Evolutionary conservation across 495 filamentous ascomycete species (phyloP), one percentile per base, ranked within the genome.

Genomic region (Podospora pseudocomata): DNA sequence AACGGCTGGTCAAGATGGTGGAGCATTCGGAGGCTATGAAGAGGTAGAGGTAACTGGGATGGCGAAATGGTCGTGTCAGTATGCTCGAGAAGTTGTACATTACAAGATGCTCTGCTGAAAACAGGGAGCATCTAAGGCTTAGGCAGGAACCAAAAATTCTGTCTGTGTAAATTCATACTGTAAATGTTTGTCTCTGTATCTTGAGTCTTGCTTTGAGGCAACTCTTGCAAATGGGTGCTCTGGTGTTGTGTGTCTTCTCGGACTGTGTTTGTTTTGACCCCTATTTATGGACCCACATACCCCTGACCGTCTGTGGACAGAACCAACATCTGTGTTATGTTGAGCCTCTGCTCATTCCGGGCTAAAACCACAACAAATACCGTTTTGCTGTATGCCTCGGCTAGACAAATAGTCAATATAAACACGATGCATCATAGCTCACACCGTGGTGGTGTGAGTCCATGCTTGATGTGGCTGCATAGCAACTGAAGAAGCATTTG

Each of bases 1-100:
- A 67, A 66, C 26, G 65, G 9, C 20, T 71, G 60, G 5, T 72
- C 4, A 34, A 65, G 30, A 7, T 15, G n/a, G 13, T 73, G 1
- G 66, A 70, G 57, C 20, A 26, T 32, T 61, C 53, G 13, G 56
- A 60, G 4, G 1, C 62, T 23, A 26, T 68, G 53, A 65, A 62
- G n/a, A 59, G 15, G 27, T 60, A 63, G 39, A 65, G 49, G 55
- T 39, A 18, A 13, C 5, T 13, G 15, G 7, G 2, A 49, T 2
- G 5, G 30, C 30, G 4, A 32, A 13, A 18, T 49, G 39, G 39
- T 13, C 15, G 13, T 49, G 9, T 49, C 39, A 49, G 39, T 49
- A 49, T 49, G 13, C 15, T 11, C 7, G 2, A 49, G 15, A 11
- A 49, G 39, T 49, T 49, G 39, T 13, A 49, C 39, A 13, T 49